Conservation (phyloP, 495 filamentous ascomycete species). For the Daldinia grandis region DNA sequence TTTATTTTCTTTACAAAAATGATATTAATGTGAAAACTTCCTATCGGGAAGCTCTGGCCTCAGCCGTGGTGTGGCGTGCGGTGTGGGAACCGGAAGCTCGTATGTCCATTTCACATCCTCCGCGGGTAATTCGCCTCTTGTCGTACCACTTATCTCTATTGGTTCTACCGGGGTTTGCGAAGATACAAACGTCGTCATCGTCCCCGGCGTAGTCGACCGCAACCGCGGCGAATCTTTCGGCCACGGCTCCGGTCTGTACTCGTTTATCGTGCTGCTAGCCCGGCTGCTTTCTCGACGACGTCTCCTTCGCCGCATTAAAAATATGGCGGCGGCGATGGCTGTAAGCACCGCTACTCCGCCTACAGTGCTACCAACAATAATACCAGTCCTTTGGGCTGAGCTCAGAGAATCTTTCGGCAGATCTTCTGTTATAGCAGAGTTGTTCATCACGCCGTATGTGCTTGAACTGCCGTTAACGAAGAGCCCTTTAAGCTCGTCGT, state of each 20-base stretch:
- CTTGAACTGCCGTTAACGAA: conserved; percentile 32
- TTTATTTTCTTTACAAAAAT: conserved; percentile 14
- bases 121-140: conserved; percentile 37
- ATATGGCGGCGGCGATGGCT: conserved; percentile 11
- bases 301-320: conserved; percentile 22
- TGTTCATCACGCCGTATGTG: conserved; percentile 6
- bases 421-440: not conserved
- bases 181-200: conserved; percentile 23
- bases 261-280: conserved; percentile 23
- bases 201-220: conserved; percentile 38
- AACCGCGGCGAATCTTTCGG: conserved; percentile 41
- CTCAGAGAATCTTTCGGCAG: conserved; percentile 16
- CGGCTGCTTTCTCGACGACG: conserved; percentile 23
- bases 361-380: conserved; percentile 38
- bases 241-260: conserved; percentile 46
- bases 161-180: conserved; percentile 17
- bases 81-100: conserved; percentile 42
- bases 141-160: conserved; percentile 23
- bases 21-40: conserved; percentile 39
- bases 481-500: conserved; percentile 30
- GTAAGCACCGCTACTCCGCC: conserved; percentile 30
- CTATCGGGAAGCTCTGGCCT: conserved; percentile 43
- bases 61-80: conserved; percentile 25
- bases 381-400: conserved; percentile 18
- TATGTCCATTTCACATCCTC: conserved; percentile 38